Evolutionary conservation across 139 green algal genomes (phyloP), one percentile per base, ranked within the genome.

Genomic region (Limnomonas spitsbergensis): DNA sequence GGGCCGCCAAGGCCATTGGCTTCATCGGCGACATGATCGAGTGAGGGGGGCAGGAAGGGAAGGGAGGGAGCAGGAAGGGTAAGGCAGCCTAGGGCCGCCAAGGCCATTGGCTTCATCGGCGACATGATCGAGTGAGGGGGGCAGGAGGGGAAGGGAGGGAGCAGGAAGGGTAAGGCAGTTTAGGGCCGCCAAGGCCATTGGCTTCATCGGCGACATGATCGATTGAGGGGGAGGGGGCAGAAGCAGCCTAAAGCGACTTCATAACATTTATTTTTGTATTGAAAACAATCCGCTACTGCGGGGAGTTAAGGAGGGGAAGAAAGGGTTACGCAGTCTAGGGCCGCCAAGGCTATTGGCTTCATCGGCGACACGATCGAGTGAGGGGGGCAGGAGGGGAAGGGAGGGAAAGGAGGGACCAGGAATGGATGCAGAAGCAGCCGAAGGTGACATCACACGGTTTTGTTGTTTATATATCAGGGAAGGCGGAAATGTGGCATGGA

Each of bases 151-250:
- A 61, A 29, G 47, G 20, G 20, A 29, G 14, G 14, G 20, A 29
- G 14, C 47, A 29, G 47, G 47, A 61, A 61, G 47, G 14, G 20
- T 29, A 14, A 61, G 14, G 47, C 47, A n/a, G n/a, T n/a, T n/a
- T 61, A 87, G 96, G 27, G 96, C 96, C n/a, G 96, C 96, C 70
- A 97, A 95, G 83, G 96, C 96, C 39, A 99, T 99, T 67, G 96
- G 96, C 61, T 99, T 99, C 91, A 99, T 99, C 72, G 96, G 99
- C 80, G 90, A 97, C 82, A 99, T 99, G 96, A 99, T 99, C 90
- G 88, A 88, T 87, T 98, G 81, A 35, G 83, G 3, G 34, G 37
- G 1, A 61, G n/a, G n/a, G n/a, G n/a, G n/a, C n/a, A n/a, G n/a
- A n/a, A n/a, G n/a, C n/a, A n/a, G n/a, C n/a, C n/a, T n/a, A n/a